Percentiles rank a stretch among this genome's conserved stretches.
Evolutionary conservation across 1,139 yeast species (phyloP).

Genomic region (Pichia cactophila): DNA sequence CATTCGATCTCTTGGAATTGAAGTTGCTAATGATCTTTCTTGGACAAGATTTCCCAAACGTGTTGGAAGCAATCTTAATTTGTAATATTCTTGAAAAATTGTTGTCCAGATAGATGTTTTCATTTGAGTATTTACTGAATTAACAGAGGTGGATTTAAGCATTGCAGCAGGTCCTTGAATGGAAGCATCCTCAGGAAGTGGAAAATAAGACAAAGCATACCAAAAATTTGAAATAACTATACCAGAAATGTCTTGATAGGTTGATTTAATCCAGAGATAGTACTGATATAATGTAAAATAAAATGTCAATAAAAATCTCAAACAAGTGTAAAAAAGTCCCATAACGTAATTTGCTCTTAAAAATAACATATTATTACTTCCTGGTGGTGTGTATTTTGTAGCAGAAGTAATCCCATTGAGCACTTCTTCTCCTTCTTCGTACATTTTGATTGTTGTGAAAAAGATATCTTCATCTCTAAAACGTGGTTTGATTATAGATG

Average conservation of each 20-base stretch:
- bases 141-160: conserved; percentile 3
- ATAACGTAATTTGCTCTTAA: conserved; percentile 4
- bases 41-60: conserved; percentile 18
- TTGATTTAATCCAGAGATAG: background rate
- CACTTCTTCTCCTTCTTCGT: conserved; percentile 13
- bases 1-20: conserved; percentile 17
- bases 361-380: conserved; percentile 14
- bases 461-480: conserved; percentile 17
- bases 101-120: background rate
- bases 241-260: background rate
- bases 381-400: conserved; percentile 12
- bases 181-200: conserved; percentile 14
- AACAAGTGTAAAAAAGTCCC: conserved; percentile 5
- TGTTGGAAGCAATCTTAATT: conserved; percentile 12
- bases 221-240: conserved; percentile 11
- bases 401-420: conserved; percentile 3
- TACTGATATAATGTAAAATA: conserved; percentile 10
- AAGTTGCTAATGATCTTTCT: conserved; percentile 15
- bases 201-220: conserved; percentile 14
- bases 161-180: conserved; percentile 8
- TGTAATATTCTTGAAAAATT: background rate
- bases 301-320: conserved; percentile 8
- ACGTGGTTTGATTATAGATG: conserved; percentile 23
- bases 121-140: background rate
- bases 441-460: conserved; percentile 20